These are phyloP conservation scores for Plasmodium vivax DNA, from an alignment of 169 alveolate species.

Conservation along the genomic window DNA sequence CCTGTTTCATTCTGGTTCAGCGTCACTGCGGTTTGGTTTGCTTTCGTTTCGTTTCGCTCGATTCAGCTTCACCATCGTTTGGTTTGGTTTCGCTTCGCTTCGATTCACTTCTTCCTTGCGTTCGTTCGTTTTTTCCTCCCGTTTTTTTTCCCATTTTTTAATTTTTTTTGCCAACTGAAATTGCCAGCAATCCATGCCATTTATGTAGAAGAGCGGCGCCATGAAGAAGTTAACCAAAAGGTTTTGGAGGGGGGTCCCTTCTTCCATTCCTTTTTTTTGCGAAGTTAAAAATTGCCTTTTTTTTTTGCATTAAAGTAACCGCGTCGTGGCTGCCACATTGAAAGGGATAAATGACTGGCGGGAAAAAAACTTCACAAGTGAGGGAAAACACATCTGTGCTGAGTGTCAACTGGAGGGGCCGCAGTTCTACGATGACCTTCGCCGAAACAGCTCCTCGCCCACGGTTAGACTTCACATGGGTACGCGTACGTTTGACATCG, in stretches of 20 bases:
- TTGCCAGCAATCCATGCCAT: background rate
- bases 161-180: background rate
- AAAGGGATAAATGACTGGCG: background rate
- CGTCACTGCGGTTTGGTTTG: background rate
- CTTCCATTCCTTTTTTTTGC: background rate
- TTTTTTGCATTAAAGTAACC: background rate
- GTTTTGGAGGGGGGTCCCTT: background rate
- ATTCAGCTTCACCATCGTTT: background rate
- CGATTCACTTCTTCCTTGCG: too few species aligned
- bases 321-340: background rate
- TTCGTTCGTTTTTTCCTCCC: background rate
- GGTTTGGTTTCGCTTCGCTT: background rate
- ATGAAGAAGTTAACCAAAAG: background rate
- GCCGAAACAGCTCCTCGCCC: background rate
- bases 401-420: background rate
- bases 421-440: background rate
- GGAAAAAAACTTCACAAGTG: background rate
- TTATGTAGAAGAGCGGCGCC: background rate
- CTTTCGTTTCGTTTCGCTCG: background rate
- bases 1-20: background rate
- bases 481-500: background rate
- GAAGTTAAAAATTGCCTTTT: background rate
- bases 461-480: background rate
- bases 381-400: background rate
- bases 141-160: background rate